Evolutionary conservation across 768 basidiomycete genomes (phyloP), one percentile per base, ranked within the genome.

Genomic region (Leccinum broughii): DNA sequence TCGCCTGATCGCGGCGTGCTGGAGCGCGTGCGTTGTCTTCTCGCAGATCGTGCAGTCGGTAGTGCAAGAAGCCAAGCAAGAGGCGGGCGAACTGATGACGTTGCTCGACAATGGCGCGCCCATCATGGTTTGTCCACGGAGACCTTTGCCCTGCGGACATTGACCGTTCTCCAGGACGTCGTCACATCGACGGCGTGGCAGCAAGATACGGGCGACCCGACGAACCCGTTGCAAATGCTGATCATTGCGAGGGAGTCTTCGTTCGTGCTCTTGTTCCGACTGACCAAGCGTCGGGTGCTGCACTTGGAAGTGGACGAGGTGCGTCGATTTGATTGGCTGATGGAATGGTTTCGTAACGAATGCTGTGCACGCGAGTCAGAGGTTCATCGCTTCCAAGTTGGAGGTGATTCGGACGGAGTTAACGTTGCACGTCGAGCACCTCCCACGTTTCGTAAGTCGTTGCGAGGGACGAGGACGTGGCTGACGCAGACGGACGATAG

Each of bases 291-390:
- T 6, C 65, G 69, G 3, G 62, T 70, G 26, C 60, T 70, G 35
- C 57, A 69, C 6, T 44, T 70, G 39, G 69, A 70, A 32, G 69
- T 70, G 51, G 65, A 69, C 60, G 69, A 71, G 57, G 67, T 68
- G 41, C 54, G 67, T 51, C 0, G 1, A 17, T 50, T 22, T 1
- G 46, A 53, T 55, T 6, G 51, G 20, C 10, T 10, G 26, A 32
- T 24, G 3, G 48, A 35, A 24, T 11, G 6, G 4, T 52, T 22
- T 37, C 34, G n/a, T 54, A 22, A 51, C 9, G 15, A 51, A 10
- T 24, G 32, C n/a, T 15, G 2, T 52, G 9, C 41, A 41, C 22
- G 48, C 10, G 20, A 46, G 22, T n/a, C 22, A 70, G 69, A 39
- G 6, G 3, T 69, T 70, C 56, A 53, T 69, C 3, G 4, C 17